phyloP scores from a whole-genome alignment of 345 rosid genomes.

The Camelina hispida region DNA sequence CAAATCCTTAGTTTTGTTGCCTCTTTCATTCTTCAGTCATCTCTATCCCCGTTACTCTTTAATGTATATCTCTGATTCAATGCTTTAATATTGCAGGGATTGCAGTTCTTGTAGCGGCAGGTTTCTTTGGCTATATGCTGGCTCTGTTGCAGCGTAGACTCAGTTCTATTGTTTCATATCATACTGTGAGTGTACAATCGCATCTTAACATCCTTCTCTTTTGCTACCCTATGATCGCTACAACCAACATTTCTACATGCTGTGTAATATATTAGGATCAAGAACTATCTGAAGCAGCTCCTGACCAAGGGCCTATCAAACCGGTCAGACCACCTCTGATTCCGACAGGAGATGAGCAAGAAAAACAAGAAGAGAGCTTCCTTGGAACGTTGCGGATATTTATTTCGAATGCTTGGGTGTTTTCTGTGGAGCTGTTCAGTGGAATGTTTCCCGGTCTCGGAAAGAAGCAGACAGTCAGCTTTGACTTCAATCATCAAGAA shows the following conservation, averaged over 20 bases:
- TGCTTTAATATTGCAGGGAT: constrained; percentile 55
- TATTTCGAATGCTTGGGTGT: constrained; percentile 56
- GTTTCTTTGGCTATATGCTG: constrained; percentile 91
- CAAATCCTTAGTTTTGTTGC: neutral
- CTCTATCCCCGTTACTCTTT: neutral
- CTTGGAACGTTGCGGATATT: constrained; percentile 69
- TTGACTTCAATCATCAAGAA: constrained; percentile 57
- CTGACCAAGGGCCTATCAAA: constrained; percentile 59
- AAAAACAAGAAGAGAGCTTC: constrained; percentile 79
- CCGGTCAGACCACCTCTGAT: constrained; percentile 76
- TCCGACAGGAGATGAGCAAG: constrained; percentile 67
- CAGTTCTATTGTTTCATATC: constrained; percentile 63
- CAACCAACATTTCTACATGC: constrained; percentile 4
- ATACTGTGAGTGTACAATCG: constrained; percentile 54
- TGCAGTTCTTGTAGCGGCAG: constrained; percentile 88
- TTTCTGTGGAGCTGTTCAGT: constrained; percentile 65
- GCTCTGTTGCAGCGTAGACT: constrained; percentile 86
- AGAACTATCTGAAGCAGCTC: constrained; percentile 37
- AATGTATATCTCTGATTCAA: neutral
- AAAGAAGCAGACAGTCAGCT: constrained; percentile 58
- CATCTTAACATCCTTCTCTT: constrained; percentile 6
- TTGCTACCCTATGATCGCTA: neutral
- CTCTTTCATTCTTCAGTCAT: neutral
- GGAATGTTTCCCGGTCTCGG: constrained; percentile 67
- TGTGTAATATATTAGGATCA: constrained; percentile 54